Conservation (phyloP, 768 basidiomycete genomes). For the Phanerochaete sordida region DNA sequence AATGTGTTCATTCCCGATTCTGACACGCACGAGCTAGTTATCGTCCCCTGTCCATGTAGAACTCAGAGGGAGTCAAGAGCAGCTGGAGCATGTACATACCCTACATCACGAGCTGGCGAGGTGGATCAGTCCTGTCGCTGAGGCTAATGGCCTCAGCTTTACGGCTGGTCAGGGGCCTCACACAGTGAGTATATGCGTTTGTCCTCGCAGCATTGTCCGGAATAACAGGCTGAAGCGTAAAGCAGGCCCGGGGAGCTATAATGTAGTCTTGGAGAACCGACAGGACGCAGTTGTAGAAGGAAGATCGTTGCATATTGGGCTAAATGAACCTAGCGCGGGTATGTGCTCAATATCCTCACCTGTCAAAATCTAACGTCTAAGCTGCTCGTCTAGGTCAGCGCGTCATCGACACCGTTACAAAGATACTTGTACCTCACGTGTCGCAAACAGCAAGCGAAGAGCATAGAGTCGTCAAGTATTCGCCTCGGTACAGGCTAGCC, state of each 20-base stretch:
- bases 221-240: not conserved
- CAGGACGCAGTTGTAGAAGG: not conserved
- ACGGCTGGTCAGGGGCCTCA: not conserved
- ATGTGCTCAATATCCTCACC: not conserved
- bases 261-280: not conserved
- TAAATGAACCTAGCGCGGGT: not conserved
- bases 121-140: not conserved
- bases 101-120: not conserved
- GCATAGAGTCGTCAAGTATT: conserved; percentile 65
- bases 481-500: conserved; percentile 80
- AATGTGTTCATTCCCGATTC: not conserved
- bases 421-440: conserved; percentile 40
- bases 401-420: conserved; percentile 28
- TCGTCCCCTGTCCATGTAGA: conserved; percentile 5
- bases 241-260: not conserved
- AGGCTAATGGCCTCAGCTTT: not conserved
- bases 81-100: not conserved
- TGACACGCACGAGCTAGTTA: conserved; percentile 14
- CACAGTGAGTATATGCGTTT: not conserved
- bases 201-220: not conserved
- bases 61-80: not conserved
- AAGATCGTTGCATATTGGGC: not conserved
- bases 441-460: conserved; percentile 43
- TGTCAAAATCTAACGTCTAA: not conserved
- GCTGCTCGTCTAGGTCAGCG: not conserved